These are phyloP conservation scores for Castanopsis chinensis DNA, from an alignment of 306 rosid species.

Conservation along the genomic window DNA sequence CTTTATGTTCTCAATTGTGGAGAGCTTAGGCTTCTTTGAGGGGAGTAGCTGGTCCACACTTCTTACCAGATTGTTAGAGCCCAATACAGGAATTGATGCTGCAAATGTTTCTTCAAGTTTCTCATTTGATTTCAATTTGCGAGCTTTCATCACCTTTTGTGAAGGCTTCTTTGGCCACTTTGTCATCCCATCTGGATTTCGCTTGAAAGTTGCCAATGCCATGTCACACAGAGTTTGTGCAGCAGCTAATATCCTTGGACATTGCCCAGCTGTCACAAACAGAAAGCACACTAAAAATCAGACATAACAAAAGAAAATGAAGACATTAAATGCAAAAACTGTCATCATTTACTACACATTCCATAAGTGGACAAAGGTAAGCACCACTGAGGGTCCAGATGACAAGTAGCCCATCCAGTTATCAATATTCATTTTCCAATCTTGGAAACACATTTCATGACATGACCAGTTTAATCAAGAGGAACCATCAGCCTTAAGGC, in stretches of 20 bases:
- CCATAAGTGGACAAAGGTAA: background rate
- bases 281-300: constrained; percentile 18
- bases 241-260: constrained; percentile 63
- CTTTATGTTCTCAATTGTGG: constrained; percentile 42
- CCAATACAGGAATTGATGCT: constrained; percentile 26
- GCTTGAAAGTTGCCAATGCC: constrained; percentile 36
- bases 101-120: constrained; percentile 51
- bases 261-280: constrained; percentile 55
- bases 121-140: constrained; percentile 54
- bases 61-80: constrained; percentile 43
- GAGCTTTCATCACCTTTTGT: constrained; percentile 68
- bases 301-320: background rate
- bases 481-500: background rate
- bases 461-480: constrained; percentile 5
- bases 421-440: background rate
- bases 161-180: constrained; percentile 82
- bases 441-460: background rate
- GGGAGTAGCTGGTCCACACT: constrained; percentile 44
- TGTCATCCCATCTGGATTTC: constrained; percentile 48
- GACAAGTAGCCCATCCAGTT: background rate
- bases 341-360: background rate
- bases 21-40: constrained; percentile 73
- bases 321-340: constrained; percentile 11
- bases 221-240: constrained; percentile 75
- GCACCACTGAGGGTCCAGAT: background rate